These are phyloP conservation scores for Pseudogymnoascus sp. DNA, from an alignment of 2,329 filamentous ascomycete genomes.

Conservation along the genomic window DNA sequence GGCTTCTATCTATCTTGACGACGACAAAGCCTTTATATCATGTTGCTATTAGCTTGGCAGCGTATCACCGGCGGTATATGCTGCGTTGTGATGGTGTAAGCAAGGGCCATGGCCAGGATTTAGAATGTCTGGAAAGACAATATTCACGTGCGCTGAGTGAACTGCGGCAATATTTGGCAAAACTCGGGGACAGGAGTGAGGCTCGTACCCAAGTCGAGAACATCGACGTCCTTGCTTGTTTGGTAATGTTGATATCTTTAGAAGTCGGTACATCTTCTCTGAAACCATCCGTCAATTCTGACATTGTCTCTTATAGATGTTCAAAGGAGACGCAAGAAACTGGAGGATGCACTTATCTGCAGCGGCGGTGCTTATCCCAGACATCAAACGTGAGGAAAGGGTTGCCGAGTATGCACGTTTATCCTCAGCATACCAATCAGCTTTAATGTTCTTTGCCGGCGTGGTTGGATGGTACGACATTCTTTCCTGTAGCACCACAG, in stretches of 20 bases:
- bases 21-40: conserved; percentile 49
- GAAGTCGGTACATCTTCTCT: conserved; percentile 11
- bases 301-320: conserved; percentile 10
- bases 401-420: neutral
- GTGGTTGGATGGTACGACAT: conserved; percentile 40
- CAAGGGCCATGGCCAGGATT: neutral
- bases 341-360: conserved; percentile 44
- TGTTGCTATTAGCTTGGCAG: conserved; percentile 43
- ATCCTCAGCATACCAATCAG: conserved; percentile 33
- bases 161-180: conserved; percentile 18
- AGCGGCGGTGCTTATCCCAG: conserved; percentile 39
- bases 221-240: conserved; percentile 36
- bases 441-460: conserved; percentile 41
- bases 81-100: conserved; percentile 27
- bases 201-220: conserved; percentile 42
- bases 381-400: conserved; percentile 22
- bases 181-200: conserved; percentile 32
- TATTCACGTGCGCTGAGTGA: conserved; percentile 34
- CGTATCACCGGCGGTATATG: conserved; percentile 45
- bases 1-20: conserved; percentile 49
- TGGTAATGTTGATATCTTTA: conserved; percentile 13
- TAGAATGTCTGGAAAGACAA: neutral
- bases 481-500: conserved; percentile 38
- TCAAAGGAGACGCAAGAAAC: conserved; percentile 35
- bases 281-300: neutral